Conservation (phyloP, 2,329 filamentous ascomycete species). For the Macrophomina tecta region DNA sequence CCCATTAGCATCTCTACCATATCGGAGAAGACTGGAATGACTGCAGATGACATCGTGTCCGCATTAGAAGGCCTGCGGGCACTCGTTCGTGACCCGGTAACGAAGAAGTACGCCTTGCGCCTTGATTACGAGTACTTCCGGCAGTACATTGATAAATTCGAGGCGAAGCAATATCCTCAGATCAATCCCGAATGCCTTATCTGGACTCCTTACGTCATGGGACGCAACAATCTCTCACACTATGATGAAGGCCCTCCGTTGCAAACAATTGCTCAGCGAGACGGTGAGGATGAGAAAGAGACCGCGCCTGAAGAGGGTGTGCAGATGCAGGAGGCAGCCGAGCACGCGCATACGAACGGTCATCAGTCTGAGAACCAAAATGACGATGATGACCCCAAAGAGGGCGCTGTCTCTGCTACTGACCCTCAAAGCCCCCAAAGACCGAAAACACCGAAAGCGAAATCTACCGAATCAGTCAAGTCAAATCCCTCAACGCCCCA, state of each 20-base stretch:
- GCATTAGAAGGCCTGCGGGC: conserved; percentile 89
- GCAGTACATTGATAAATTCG: conserved; percentile 87
- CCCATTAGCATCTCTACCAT: conserved; percentile 67
- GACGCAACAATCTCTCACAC: conserved; percentile 78
- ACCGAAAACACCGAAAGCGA: conserved; percentile 16
- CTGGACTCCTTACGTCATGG: conserved; percentile 98
- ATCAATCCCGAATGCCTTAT: conserved; percentile 80
- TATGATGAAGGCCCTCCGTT: conserved; percentile 83
- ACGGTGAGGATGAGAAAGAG: conserved; percentile 65
- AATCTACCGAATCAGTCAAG: conserved; percentile 11
- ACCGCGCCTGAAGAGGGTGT: conserved; percentile 52
- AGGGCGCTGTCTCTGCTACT: background rate
- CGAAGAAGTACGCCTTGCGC: conserved; percentile 86
- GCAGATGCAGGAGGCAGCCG: conserved; percentile 39
- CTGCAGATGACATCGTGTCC: conserved; percentile 93
- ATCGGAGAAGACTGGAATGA: conserved; percentile 92
- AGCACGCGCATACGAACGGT: conserved; percentile 14
- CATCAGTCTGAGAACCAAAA: conserved; percentile 16
- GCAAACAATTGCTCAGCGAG: conserved; percentile 85
- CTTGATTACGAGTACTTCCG: conserved; percentile 85
- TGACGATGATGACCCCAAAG: conserved; percentile 1
- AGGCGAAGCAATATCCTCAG: conserved; percentile 84
- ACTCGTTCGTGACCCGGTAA: conserved; percentile 86
- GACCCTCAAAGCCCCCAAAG: conserved; percentile 15
- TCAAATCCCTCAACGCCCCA: conserved; percentile 21